Conservation (phyloP, 2,329 filamentous ascomycete genomes). For the Botrytis galanthina region DNA sequence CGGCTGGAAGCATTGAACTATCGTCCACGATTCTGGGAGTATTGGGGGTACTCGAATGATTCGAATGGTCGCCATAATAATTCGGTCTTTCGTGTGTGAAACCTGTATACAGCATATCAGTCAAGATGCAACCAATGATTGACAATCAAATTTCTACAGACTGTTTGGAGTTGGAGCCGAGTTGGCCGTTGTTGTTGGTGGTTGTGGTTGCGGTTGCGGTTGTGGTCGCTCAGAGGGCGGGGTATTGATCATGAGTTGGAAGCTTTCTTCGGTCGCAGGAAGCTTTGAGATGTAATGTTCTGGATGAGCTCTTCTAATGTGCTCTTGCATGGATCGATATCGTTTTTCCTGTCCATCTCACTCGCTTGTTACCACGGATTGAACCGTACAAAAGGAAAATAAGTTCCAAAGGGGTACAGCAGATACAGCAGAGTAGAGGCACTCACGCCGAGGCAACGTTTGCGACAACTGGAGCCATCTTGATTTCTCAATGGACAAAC, state of each 20-base stretch:
- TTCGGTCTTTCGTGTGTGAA: slow-evolving; percentile 63
- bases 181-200: background rate
- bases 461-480: slow-evolving; percentile 94
- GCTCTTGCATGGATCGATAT: slow-evolving; percentile 99
- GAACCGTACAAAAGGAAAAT: slow-evolving; percentile 34
- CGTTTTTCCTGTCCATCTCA: slow-evolving; percentile 71
- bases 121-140: slow-evolving; percentile 25
- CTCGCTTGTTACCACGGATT: slow-evolving; percentile 38
- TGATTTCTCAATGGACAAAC: slow-evolving; percentile 94
- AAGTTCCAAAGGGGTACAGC: slow-evolving; percentile 33
- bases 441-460: slow-evolving; percentile 97
- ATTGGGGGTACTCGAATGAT: slow-evolving; percentile 60
- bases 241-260: slow-evolving; percentile 43
- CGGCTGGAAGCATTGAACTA: slow-evolving; percentile 62
- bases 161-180: slow-evolving; percentile 35
- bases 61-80: slow-evolving; percentile 57
- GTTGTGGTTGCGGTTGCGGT: slow-evolving; percentile 17
- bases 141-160: slow-evolving; percentile 24
- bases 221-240: slow-evolving; percentile 57
- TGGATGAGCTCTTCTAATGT: slow-evolving; percentile 94
- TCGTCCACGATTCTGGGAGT: slow-evolving; percentile 71
- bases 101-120: slow-evolving; percentile 39
- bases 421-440: slow-evolving; percentile 36
- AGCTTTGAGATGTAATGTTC: slow-evolving; percentile 98
- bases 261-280: slow-evolving; percentile 96